Evolutionary conservation across 2,329 filamentous ascomycete genomes (phyloP).

Genomic region (Fusarium hostae): DNA sequence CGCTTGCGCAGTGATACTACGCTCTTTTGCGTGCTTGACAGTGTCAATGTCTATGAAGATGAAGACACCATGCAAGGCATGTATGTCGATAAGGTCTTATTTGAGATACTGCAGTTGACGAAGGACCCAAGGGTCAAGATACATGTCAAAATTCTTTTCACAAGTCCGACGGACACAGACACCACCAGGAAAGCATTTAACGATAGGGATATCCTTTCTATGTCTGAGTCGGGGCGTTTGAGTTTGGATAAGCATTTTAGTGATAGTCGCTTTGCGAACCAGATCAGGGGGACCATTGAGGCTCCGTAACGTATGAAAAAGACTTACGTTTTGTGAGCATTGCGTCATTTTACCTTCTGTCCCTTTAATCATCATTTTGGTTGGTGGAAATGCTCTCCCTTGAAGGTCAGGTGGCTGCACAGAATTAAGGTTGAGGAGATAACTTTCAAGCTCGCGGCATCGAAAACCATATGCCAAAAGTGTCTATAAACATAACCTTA

Average conservation of each 20-base stretch:
- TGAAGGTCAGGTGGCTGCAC: too few species aligned
- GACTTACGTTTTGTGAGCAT: too few species aligned
- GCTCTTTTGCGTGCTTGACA: not conserved
- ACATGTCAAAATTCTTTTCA: not conserved
- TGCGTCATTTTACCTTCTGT: too few species aligned
- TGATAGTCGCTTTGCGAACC: not conserved
- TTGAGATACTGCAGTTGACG: not conserved
- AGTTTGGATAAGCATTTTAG: not conserved
- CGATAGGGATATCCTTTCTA: not conserved
- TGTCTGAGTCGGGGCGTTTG: not conserved
- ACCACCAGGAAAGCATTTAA: not conserved
- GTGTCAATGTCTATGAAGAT: not conserved
- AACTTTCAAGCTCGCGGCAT: not conserved
- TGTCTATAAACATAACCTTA: too few species aligned
- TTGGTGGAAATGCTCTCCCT: accelerated
- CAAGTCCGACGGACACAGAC: not conserved
- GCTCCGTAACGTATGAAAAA: accelerated
- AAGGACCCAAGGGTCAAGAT: not conserved
- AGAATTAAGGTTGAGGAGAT: too few species aligned
- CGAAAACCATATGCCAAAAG: too few species aligned
- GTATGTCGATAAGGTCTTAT: not conserved
- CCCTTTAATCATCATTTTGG: accelerated
- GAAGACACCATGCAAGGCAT: accelerated
- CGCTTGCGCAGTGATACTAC: not conserved
- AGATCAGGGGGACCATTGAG: accelerated